These are phyloP conservation scores for Marasmius sp. DNA, from an alignment of 1,284 basidiomycete genomes.

Conservation along the genomic window DNA sequence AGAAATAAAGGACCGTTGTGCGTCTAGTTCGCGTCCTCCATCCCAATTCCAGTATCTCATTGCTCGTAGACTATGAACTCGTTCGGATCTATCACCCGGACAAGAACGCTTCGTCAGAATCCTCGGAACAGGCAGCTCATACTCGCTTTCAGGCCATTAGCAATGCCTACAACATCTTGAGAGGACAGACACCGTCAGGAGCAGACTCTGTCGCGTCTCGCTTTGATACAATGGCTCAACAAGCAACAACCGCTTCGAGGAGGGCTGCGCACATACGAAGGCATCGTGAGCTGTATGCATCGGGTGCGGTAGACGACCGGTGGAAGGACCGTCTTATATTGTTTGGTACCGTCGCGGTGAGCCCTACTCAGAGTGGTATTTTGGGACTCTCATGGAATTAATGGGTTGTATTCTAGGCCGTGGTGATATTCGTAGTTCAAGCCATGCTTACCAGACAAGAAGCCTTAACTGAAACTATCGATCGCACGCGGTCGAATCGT, in stretches of 20 bases:
- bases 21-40: slow-evolving; percentile 19
- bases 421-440: slow-evolving; percentile 14
- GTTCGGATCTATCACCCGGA: slow-evolving; percentile 69
- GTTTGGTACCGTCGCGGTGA: slow-evolving; percentile 45
- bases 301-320: slow-evolving; percentile 47
- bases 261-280: slow-evolving; percentile 42
- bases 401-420: neutral
- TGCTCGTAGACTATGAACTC: slow-evolving; percentile 56
- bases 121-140: slow-evolving; percentile 48
- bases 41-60: neutral
- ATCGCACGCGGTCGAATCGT: slow-evolving; percentile 4
- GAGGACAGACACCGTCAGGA: slow-evolving; percentile 29
- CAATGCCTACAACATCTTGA: slow-evolving; percentile 48
- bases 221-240: slow-evolving; percentile 23
- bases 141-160: slow-evolving; percentile 57
- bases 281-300: slow-evolving; percentile 43
- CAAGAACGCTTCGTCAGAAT: slow-evolving; percentile 41
- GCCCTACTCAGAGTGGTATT: slow-evolving; percentile 17
- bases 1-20: slow-evolving; percentile 63
- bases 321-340: slow-evolving; percentile 60
- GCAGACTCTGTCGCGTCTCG: slow-evolving; percentile 9
- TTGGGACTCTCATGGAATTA: neutral
- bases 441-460: slow-evolving; percentile 17
- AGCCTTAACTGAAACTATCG: slow-evolving; percentile 12
- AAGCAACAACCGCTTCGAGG: slow-evolving; percentile 39